A percentile compares a stretch with the other conserved stretches of the same genome.
Evolutionary conservation across 2,329 filamentous ascomycete genomes (phyloP).

Genomic region (Ceratocystis huliohia): DNA sequence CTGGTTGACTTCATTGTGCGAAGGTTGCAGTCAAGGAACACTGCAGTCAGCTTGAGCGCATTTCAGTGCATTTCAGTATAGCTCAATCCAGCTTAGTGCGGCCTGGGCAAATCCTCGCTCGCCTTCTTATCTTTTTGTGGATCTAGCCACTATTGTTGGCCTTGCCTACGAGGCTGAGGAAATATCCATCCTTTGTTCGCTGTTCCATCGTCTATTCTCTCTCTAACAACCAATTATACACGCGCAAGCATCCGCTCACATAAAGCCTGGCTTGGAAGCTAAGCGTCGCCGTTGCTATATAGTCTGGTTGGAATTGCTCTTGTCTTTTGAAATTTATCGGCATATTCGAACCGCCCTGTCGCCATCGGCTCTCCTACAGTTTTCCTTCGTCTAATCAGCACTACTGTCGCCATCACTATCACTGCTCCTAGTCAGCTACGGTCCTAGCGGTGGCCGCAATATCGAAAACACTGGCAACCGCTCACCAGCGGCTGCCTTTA

Average conservation of each 20-base stretch:
- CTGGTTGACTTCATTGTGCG: neutral
- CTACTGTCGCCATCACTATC: neutral
- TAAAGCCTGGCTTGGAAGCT: neutral
- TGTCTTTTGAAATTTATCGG: too few relatives aligned
- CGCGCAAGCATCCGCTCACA: neutral
- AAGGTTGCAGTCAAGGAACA: too few relatives aligned
- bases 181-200: neutral
- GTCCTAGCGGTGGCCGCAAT: slow-evolving; percentile 1
- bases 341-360: too few relatives aligned
- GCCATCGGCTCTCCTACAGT: neutral
- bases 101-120: neutral
- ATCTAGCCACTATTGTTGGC: neutral
- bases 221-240: neutral
- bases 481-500: slow-evolving; percentile 6
- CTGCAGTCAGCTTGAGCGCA: too few relatives aligned
- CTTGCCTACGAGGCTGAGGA: slow-evolving; percentile 15
- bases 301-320: neutral
- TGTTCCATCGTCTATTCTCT: neutral
- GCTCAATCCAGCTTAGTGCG: neutral
- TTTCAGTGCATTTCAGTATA: neutral
- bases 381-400: neutral
- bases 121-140: neutral
- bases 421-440: neutral
- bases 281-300: neutral
- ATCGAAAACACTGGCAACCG: slow-evolving; percentile 9